These are phyloP conservation scores for Irpex sp. DNA, from an alignment of 1,284 basidiomycete genomes.

Conservation along the genomic window DNA sequence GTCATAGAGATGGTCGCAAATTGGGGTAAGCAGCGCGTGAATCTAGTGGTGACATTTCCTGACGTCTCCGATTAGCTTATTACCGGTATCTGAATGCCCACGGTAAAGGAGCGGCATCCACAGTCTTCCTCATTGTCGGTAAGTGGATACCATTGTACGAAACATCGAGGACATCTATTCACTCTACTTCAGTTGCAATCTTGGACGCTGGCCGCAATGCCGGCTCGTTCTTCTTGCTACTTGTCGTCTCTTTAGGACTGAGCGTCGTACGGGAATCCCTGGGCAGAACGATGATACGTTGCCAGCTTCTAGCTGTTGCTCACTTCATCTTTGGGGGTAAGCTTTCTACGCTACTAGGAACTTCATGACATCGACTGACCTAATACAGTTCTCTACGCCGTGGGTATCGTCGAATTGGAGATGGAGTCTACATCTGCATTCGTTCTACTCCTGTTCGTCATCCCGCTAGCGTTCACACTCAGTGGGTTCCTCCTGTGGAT, in stretches of 20 bases:
- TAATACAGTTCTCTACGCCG: conserved; percentile 75
- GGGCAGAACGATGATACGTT: conserved; percentile 75
- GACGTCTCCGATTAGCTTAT: conserved; percentile 47
- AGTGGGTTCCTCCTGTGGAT: conserved; percentile 97
- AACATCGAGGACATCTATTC: not conserved
- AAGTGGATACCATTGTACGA: conserved; percentile 21
- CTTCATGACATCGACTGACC: not conserved
- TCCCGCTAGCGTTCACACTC: conserved; percentile 91
- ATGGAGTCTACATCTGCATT: conserved; percentile 85
- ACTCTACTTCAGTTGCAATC: conserved; percentile 61
- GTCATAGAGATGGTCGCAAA: conserved; percentile 93
- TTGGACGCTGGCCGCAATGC: conserved; percentile 93
- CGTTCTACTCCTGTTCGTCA: conserved; percentile 80
- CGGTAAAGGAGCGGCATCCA: conserved; percentile 70
- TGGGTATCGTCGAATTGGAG: conserved; percentile 90
- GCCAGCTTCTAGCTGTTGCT: conserved; percentile 70
- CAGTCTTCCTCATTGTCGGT: conserved; percentile 85
- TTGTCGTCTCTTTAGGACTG: conserved; percentile 87
- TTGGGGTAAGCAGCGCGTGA: conserved; percentile 52
- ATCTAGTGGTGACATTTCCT: not conserved
- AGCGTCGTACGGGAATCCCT: conserved; percentile 82
- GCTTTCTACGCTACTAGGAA: not conserved
- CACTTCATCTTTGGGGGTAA: conserved; percentile 95
- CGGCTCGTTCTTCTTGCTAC: conserved; percentile 91
- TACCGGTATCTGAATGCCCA: conserved; percentile 91